These are phyloP conservation scores for Lactarius trivialis DNA, from an alignment of 768 basidiomycete genomes.

Conservation along the genomic window DNA sequence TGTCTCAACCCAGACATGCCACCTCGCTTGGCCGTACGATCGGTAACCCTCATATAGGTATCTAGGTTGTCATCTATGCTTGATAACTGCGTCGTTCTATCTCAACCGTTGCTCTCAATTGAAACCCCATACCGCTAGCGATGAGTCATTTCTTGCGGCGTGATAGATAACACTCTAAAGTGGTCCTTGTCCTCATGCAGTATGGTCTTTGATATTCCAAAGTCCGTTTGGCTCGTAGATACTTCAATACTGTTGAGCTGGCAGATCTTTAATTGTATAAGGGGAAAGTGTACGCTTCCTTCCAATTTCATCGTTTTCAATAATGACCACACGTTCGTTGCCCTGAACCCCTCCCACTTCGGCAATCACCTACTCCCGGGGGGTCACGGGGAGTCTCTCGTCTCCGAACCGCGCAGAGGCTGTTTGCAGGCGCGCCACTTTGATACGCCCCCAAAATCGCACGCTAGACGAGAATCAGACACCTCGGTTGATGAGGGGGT, in stretches of 20 bases:
- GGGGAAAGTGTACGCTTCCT: conserved; percentile 37
- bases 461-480: neutral
- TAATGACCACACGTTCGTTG: conserved; percentile 28
- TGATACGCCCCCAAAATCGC: neutral
- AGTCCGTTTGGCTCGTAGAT: conserved; percentile 26
- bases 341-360: conserved; percentile 32
- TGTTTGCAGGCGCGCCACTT: conserved; percentile 1
- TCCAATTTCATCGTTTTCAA: conserved; percentile 28
- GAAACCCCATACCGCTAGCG: neutral
- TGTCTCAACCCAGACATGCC: neutral
- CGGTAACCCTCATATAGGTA: neutral
- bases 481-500: neutral
- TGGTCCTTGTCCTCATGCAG: neutral
- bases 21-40: neutral
- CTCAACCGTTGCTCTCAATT: neutral
- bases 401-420: neutral
- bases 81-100: no score
- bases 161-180: neutral
- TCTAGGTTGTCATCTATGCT: no score
- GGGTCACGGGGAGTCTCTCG: neutral
- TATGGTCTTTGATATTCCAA: neutral
- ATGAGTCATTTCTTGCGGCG: neutral
- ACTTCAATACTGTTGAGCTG: conserved; percentile 45
- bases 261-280: conserved; percentile 39
- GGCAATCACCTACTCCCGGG: conserved; percentile 25